Conservation (phyloP, 1,139 yeast species). For the Scheffersomyces cryptocercus region DNA sequence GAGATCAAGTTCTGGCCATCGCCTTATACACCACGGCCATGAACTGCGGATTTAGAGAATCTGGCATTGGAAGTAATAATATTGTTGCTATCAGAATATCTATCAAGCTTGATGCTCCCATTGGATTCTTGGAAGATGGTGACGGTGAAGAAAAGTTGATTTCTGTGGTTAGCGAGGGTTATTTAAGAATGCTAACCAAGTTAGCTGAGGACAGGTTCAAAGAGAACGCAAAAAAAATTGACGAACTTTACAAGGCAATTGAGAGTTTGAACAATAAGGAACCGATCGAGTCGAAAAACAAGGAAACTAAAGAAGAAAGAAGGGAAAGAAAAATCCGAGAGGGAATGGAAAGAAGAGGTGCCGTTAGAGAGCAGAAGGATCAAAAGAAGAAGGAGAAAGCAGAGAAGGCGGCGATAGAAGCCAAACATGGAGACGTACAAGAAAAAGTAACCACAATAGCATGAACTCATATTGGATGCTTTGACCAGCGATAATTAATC, state of each 20-base stretch:
- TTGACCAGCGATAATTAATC: too few species aligned
- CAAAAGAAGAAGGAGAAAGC: conserved; percentile 16
- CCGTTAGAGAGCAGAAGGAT: conserved; percentile 21
- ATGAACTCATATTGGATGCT: too few species aligned
- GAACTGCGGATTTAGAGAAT: conserved; percentile 84
- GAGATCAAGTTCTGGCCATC: conserved; percentile 60
- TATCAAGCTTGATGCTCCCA: conserved; percentile 70
- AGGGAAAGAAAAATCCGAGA: conserved; percentile 58
- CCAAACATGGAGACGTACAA: conserved; percentile 6
- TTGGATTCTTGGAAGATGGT: conserved; percentile 52
- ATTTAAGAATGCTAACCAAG: conserved; percentile 49
- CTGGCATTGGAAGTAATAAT: conserved; percentile 79
- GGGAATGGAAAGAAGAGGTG: conserved; percentile 55
- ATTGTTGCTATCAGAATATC: conserved; percentile 78
- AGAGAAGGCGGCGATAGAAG: conserved; percentile 13
- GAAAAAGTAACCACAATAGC: too few species aligned
- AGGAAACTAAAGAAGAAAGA: conserved; percentile 53
- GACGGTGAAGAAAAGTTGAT: conserved; percentile 22
- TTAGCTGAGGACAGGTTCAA: conserved; percentile 59
- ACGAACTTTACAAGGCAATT: conserved; percentile 47
- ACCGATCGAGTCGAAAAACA: conserved; percentile 9
- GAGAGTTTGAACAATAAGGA: conserved; percentile 21
- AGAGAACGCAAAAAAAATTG: conserved; percentile 61
- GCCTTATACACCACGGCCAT: conserved; percentile 67
- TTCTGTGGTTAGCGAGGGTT: conserved; percentile 50